phyloP scores from a whole-genome alignment of 768 basidiomycete species.

The Lactarius evosmus region DNA sequence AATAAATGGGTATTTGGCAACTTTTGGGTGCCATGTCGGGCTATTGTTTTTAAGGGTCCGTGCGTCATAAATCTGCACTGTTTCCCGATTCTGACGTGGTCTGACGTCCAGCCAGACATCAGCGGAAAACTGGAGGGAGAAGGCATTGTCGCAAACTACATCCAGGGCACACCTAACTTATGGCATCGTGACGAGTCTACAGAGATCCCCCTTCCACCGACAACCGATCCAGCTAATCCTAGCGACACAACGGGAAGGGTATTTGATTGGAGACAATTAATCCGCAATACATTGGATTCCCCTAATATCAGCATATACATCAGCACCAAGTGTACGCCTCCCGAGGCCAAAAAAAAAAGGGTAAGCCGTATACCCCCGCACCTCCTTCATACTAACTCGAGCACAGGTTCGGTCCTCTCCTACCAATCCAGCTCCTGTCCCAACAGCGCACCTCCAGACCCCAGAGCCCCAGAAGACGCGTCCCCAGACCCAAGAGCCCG shows the following conservation, averaged over 20 bases:
- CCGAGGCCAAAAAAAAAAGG: background rate
- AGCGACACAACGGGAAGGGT: background rate
- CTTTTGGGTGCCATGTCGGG: background rate
- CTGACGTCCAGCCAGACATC: slow-evolving; percentile 4
- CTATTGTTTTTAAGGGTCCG: slow-evolving; percentile 21
- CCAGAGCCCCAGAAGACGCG: background rate
- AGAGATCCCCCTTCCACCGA: no score
- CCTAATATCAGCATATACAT: slow-evolving; percentile 2
- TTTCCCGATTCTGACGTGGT: background rate
- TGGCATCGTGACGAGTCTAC: background rate
- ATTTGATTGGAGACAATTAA: slow-evolving; percentile 8
- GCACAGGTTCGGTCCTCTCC: background rate
- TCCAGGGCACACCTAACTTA: background rate
- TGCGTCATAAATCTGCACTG: background rate
- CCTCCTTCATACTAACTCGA: background rate
- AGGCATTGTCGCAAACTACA: background rate
- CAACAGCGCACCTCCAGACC: background rate
- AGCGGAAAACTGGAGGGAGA: slow-evolving; percentile 19
- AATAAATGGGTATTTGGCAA: slow-evolving; percentile 13
- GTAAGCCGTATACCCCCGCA: background rate
- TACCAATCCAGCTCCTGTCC: background rate
- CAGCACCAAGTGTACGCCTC: background rate
- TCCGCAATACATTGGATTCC: background rate
- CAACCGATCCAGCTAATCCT: no score
- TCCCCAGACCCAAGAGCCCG: background rate